A percentile compares a stretch with the other conserved stretches of the same genome.
Conservation (phyloP, 257 asterid species). For the Eucommia ulmoides region DNA sequence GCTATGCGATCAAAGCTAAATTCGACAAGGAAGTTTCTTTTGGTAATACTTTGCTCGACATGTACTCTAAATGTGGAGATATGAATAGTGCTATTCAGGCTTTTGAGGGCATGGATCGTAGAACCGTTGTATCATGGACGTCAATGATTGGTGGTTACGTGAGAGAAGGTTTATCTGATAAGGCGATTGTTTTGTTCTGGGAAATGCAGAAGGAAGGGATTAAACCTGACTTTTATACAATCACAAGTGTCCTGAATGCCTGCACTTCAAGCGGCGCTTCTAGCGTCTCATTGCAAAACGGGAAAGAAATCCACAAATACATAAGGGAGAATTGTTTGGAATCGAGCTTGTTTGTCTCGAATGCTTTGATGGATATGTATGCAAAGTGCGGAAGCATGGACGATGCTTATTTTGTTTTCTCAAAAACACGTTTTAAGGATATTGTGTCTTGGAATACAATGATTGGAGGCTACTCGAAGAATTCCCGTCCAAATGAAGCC, state of each 20-base stretch:
- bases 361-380: constrained; percentile 7
- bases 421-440: constrained; percentile 12
- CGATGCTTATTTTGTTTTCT: constrained; percentile 12
- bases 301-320: constrained; percentile 15
- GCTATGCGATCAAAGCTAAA: constrained; percentile 8
- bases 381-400: background rate
- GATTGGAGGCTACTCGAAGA: constrained; percentile 23
- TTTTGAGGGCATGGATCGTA: constrained; percentile 11
- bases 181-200: constrained; percentile 12
- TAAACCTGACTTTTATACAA: constrained; percentile 9
- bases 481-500: constrained; percentile 12
- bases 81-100: constrained; percentile 10
- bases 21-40: constrained; percentile 11
- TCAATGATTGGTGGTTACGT: constrained; percentile 17
- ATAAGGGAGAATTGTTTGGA: constrained; percentile 7
- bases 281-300: constrained; percentile 13
- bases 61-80: constrained; percentile 20
- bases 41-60: constrained; percentile 13
- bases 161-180: constrained; percentile 10
- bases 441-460: constrained; percentile 24
- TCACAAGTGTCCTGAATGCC: constrained; percentile 19
- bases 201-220: constrained; percentile 11
- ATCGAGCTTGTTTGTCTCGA: constrained; percentile 12
- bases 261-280: constrained; percentile 16
- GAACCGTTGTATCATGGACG: constrained; percentile 15